Evolutionary conservation across 1,139 yeast genomes (phyloP).

Genomic region (Yamadazyma oceani): DNA sequence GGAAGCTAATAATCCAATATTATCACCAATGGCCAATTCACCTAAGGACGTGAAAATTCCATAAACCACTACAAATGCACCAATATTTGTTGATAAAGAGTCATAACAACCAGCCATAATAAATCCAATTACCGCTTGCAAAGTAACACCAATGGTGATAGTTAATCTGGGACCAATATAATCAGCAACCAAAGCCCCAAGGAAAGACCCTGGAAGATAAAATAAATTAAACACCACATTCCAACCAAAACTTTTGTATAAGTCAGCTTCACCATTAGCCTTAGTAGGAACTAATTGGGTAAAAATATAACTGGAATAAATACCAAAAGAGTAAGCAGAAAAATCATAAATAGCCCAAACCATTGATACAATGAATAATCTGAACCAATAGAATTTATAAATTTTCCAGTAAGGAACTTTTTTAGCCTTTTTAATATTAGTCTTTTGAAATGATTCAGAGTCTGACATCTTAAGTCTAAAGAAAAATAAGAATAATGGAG

Average conservation of each 20-base stretch:
- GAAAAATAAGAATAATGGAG: slow-evolving; percentile 76
- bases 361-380: slow-evolving; percentile 66
- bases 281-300: slow-evolving; percentile 50
- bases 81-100: slow-evolving; percentile 58
- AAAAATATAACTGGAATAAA: slow-evolving; percentile 72
- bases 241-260: slow-evolving; percentile 88
- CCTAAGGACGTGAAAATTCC: slow-evolving; percentile 87
- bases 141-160: slow-evolving; percentile 61
- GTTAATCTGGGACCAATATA: slow-evolving; percentile 87
- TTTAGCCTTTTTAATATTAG: slow-evolving; percentile 62
- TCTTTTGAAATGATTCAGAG: slow-evolving; percentile 66
- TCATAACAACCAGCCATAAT: slow-evolving; percentile 76
- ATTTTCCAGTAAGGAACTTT: slow-evolving; percentile 67
- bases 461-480: slow-evolving; percentile 76
- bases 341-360: slow-evolving; percentile 94
- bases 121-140: slow-evolving; percentile 82
- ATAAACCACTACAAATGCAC: slow-evolving; percentile 77
- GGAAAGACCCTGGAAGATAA: slow-evolving; percentile 84
- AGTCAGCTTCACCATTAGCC: slow-evolving; percentile 40
- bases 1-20: slow-evolving; percentile 83
- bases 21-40: slow-evolving; percentile 94
- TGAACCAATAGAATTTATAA: slow-evolving; percentile 81
- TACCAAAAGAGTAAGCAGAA: slow-evolving; percentile 82
- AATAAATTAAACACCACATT: slow-evolving; percentile 83
- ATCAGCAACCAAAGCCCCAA: slow-evolving; percentile 84